Evolutionary conservation across 192 early-diverging fungal species (phyloP).

Genomic region (Backusella sp.): DNA sequence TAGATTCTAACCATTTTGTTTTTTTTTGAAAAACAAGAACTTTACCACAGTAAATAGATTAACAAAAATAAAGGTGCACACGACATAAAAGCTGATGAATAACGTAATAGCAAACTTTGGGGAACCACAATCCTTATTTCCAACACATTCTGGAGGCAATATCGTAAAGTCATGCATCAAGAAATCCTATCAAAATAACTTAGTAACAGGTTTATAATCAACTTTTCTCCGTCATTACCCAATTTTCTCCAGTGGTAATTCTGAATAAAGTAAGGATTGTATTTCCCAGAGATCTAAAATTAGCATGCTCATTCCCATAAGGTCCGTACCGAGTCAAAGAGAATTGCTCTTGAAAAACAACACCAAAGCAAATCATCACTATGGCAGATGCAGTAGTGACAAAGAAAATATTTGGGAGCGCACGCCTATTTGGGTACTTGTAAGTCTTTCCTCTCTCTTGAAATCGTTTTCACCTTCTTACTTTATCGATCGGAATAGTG

Average conservation of each 20-base stretch:
- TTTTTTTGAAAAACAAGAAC: neutral
- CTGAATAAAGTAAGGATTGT: constrained; percentile 21
- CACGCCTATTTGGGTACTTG: constrained; percentile 7
- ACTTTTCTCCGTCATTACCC: constrained; percentile 9
- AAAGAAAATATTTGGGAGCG: constrained; percentile 22
- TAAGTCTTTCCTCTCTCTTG: neutral
- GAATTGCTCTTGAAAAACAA: constrained; percentile 28
- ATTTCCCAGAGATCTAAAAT: constrained; percentile 14
- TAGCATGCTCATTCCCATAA: constrained; percentile 20
- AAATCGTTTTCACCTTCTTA: neutral
- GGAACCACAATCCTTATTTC: constrained; percentile 24
- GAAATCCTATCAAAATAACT: constrained; percentile 10
- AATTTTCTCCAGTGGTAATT: constrained; percentile 34
- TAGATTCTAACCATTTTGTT: neutral
- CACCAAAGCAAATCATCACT: constrained; percentile 20
- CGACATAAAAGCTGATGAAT: constrained; percentile 26
- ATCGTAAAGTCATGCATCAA: constrained; percentile 28
- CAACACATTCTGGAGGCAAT: constrained; percentile 7
- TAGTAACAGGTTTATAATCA: neutral
- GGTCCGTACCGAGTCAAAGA: constrained; percentile 17
- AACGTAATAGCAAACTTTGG: constrained; percentile 13
- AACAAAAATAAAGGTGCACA: constrained; percentile 35
- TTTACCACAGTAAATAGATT: constrained; percentile 30
- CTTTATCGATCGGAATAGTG: constrained; percentile 19
- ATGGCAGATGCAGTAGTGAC: constrained; percentile 16